Conservation (phyloP, 306 rosid species). For the Coriaria nepalensis region DNA sequence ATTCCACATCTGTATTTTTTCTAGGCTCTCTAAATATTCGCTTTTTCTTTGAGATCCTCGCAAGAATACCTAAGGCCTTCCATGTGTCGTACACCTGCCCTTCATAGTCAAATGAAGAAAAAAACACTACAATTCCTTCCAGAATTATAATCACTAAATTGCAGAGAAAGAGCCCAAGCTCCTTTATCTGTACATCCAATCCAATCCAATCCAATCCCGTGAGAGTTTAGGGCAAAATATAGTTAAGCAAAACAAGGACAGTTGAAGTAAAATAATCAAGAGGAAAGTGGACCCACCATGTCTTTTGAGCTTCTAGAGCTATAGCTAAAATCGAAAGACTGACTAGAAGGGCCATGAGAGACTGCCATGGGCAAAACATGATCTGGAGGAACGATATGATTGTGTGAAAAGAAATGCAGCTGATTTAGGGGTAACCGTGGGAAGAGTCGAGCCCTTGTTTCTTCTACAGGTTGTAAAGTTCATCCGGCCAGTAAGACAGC, state of each 20-base stretch:
- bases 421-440: conserved; percentile 50
- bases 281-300: conserved; percentile 32
- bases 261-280: conserved; percentile 3
- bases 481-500: conserved; percentile 87
- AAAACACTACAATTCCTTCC: conserved; percentile 87
- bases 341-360: conserved; percentile 76
- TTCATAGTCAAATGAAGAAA: conserved; percentile 92
- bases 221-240: not conserved
- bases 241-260: not conserved
- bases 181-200: conserved; percentile 48
- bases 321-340: conserved; percentile 76
- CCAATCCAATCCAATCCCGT: conserved; percentile 6
- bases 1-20: conserved; percentile 65
- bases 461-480: conserved; percentile 89
- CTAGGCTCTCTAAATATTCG: conserved; percentile 82
- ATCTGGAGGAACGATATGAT: conserved; percentile 78
- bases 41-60: conserved; percentile 69
- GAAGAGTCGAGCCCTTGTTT: conserved; percentile 81
- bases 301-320: conserved; percentile 52
- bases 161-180: conserved; percentile 70
- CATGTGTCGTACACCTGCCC: conserved; percentile 56
- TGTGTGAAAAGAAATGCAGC: conserved; percentile 77
- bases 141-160: conserved; percentile 68
- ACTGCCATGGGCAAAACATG: conserved; percentile 78
- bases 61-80: conserved; percentile 71